Base-by-base conservation (phyloP, 108 stramenopile genomes). In the Cyclotella distinguenda region DNA sequence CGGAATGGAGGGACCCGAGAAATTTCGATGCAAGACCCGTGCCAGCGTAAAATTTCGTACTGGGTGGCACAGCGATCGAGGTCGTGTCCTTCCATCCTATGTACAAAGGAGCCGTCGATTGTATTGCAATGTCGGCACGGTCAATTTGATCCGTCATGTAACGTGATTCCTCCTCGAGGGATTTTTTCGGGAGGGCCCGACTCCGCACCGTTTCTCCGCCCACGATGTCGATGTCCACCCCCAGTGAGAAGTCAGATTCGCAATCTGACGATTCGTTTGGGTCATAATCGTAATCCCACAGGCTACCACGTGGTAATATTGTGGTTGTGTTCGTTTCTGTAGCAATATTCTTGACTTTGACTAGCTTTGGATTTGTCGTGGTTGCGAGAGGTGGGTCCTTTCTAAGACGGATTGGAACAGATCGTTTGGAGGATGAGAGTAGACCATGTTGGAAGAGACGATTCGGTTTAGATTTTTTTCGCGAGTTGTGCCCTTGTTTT, bases 21-120 rank as follows among this genome's bases (percentile, higher is more conserved):
- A n/a, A n/a, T n/a, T n/a, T n/a, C n/a, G n/a, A n/a, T n/a, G n/a
- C n/a, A n/a, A n/a, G n/a, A n/a, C n/a, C n/a, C n/a, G n/a, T n/a
- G n/a, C n/a, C n/a, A 16, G 59, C 47, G 30, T 60, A 38, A 13
- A 38, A 44, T 59, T 54, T 70, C 38, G 45, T 27, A 40, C 69
- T 38, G 10, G 59, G 60, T 8, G 69, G 31, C 22, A 70, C 30
- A 13, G 60, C 19, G 7, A 61, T 30, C 5, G 49, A 38, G n/a
- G 0, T 33, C 35, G 28, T 6, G n/a, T 43, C 45, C 36, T 38
- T 33, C 58, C 68, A 69, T 25, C 27, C 11, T 33, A 69, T 31
- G 33, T 69, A 69, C 19, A 59, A 60, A 11, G 68, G 68, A 10
- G 48, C 68, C 28, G 6, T 52, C 11, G 59, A 52, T 42, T 69